These are phyloP conservation scores for Oldenlandia corymbosa DNA, from an alignment of 257 asterid genomes.

Conservation along the genomic window DNA sequence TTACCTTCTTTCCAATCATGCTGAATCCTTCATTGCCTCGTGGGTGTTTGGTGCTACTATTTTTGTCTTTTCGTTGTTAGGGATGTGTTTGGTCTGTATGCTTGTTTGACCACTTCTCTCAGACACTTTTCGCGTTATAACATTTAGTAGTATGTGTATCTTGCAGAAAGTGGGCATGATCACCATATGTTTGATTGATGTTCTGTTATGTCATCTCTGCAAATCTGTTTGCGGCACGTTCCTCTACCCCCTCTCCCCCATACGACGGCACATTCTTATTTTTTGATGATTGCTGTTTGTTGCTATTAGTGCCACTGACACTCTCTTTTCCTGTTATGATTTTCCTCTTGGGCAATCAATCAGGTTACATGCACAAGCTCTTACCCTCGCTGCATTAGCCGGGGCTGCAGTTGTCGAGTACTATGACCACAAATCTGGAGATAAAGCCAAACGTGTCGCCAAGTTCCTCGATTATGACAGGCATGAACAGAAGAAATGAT, in stretches of 20 bases:
- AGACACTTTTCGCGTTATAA: too few relatives aligned
- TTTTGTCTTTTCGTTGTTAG: not conserved
- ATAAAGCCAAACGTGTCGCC: slow-evolving; percentile 65
- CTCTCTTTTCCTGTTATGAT: not conserved
- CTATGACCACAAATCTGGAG: slow-evolving; percentile 74
- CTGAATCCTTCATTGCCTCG: not conserved
- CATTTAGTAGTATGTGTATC: not conserved
- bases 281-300: not conserved
- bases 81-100: not conserved
- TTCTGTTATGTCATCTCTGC: not conserved
- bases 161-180: not conserved
- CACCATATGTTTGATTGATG: not conserved
- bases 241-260: too few relatives aligned
- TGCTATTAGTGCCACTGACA: not conserved
- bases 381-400: slow-evolving; percentile 79
- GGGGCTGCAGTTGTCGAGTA: slow-evolving; percentile 80
- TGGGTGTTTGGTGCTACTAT: too few relatives aligned
- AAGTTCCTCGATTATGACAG: slow-evolving; percentile 56
- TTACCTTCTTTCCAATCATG: not conserved
- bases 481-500: slow-evolving; percentile 39
- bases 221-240: too few relatives aligned
- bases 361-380: slow-evolving; percentile 95
- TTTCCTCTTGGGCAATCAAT: slow-evolving; percentile 14
- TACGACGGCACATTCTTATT: too few relatives aligned
- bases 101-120: not conserved